A percentile compares a stretch with the other conserved stretches of the same genome.
phyloP scores from a whole-genome alignment of 1,284 basidiomycete species.

The Coniophora puteana region DNA sequence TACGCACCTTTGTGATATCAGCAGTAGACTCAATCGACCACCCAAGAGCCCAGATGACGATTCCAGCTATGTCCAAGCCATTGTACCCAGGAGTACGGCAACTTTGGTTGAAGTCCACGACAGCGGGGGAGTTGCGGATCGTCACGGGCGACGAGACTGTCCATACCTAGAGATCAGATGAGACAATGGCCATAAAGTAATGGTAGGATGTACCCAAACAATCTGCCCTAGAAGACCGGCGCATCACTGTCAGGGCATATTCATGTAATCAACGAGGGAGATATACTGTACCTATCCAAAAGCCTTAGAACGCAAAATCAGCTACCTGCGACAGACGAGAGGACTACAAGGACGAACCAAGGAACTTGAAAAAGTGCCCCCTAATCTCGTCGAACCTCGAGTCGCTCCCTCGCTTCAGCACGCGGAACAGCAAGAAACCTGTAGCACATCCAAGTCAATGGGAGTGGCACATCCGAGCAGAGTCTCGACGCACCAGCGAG shows the following conservation, averaged over 20 bases:
- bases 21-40: constrained; percentile 58
- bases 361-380: constrained; percentile 32
- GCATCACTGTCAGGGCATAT: not conserved
- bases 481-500: constrained; percentile 28
- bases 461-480: not conserved
- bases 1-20: constrained; percentile 63
- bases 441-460: constrained; percentile 5
- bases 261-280: not conserved
- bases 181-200: not conserved
- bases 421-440: constrained; percentile 66
- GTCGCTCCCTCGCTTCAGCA: constrained; percentile 64
- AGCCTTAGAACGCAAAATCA: constrained; percentile 29
- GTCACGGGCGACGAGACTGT: constrained; percentile 61
- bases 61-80: constrained; percentile 69
- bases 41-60: constrained; percentile 64
- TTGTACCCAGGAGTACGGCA: constrained; percentile 61
- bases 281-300: constrained; percentile 45
- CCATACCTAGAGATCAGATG: constrained; percentile 47
- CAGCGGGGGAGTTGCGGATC: constrained; percentile 65
- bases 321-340: not conserved
- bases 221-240: constrained; percentile 44
- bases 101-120: constrained; percentile 49
- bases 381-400: constrained; percentile 66
- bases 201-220: constrained; percentile 40
- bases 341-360: not conserved